phyloP scores from a whole-genome alignment of 176 grass and related monocot species.

The Rhynchospora tenuis region DNA sequence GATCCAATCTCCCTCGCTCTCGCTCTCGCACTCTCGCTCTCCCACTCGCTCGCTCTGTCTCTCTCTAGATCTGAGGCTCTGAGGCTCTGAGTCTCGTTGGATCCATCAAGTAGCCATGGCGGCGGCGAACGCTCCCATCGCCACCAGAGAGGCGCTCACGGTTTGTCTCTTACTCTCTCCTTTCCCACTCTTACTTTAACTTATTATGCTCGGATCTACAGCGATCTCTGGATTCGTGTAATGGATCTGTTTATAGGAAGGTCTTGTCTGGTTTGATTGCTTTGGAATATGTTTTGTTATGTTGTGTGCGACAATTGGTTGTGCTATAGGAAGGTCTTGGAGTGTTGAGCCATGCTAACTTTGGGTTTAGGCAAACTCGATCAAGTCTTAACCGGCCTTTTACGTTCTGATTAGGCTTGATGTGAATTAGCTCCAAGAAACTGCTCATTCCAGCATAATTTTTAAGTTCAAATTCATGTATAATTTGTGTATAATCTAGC shows the following conservation, averaged over 20 bases:
- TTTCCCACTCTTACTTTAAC: not conserved
- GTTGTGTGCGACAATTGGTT: not conserved
- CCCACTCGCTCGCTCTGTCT: constrained; percentile 6
- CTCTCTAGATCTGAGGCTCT: constrained; percentile 16
- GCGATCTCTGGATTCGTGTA: constrained; percentile 1
- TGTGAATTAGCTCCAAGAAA: not conserved
- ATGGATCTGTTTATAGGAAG: not conserved
- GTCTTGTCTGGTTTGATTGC: not conserved
- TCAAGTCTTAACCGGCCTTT: not conserved
- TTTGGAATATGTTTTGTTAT: not conserved
- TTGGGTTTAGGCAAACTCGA: not conserved
- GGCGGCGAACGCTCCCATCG: constrained; percentile 89
- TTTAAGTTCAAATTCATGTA: not conserved
- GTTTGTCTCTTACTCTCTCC: constrained; percentile 11
- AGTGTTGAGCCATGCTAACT: not conserved
- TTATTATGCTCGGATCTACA: not conserved
- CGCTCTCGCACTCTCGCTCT: not conserved
- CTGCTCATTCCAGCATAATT: not conserved
- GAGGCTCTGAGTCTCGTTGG: not conserved
- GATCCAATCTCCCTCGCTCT: constrained; percentile 33
- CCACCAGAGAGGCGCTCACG: constrained; percentile 84
- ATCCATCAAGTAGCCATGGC: constrained; percentile 52
- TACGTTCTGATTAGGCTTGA: not conserved
- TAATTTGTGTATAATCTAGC: not conserved
- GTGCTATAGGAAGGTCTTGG: not conserved